Conservation (phyloP, 306 rosid genomes). For the Oemleria cerasiformis region DNA sequence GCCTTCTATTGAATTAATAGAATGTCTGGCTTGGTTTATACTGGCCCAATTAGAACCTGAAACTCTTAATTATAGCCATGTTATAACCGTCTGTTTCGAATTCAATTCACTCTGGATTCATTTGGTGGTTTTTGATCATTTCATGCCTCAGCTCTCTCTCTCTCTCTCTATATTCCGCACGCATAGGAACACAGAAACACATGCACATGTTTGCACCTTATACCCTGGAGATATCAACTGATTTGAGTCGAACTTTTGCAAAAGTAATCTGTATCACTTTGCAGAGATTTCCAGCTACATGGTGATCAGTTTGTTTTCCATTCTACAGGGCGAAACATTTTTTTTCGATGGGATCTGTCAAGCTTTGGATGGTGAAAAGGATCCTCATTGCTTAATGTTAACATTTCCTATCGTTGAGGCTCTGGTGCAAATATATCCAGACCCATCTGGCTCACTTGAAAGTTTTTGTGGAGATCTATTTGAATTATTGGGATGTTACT, state of each 20-base stretch:
- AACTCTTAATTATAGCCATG: background rate
- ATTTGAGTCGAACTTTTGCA: conserved; percentile 1
- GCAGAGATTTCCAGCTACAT: background rate
- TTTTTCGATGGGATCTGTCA: conserved; percentile 76
- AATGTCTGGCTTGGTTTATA: background rate
- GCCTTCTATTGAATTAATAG: background rate
- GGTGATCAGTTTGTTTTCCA: conserved; percentile 26
- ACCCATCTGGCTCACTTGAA: conserved; percentile 68
- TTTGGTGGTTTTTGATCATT: conserved; percentile 1
- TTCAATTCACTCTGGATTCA: background rate
- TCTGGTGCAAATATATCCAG: conserved; percentile 63
- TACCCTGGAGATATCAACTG: background rate
- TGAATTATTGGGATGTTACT: conserved; percentile 78
- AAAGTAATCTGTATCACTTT: background rate
- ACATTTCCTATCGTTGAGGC: conserved; percentile 63
- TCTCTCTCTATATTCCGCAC: background rate
- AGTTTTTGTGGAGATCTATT: conserved; percentile 59
- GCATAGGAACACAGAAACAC: background rate
- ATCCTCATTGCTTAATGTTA: conserved; percentile 81
- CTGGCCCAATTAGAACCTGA: background rate
- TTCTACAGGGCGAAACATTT: conserved; percentile 71
- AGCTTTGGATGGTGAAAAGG: conserved; percentile 86
- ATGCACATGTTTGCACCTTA: background rate
- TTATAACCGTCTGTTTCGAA: background rate
- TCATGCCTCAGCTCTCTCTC: background rate